A percentile compares a stretch with the other conserved stretches of the same genome.
Conservation (phyloP, 2,329 filamentous ascomycete genomes). For the Arthroderma uncinatum region DNA sequence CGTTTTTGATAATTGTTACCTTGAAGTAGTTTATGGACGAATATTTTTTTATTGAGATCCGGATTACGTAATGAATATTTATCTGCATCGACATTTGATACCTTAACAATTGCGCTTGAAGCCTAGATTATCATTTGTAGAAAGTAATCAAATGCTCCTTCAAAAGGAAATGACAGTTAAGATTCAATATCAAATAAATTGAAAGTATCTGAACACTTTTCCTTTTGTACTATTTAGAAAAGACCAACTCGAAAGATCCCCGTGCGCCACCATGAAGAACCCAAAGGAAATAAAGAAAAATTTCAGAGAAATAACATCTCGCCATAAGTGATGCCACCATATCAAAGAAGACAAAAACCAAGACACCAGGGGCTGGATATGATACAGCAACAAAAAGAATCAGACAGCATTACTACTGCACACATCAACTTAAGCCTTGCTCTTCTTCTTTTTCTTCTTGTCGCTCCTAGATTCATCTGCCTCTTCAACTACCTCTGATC, state of each 20-base stretch:
- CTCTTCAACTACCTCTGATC: slow-evolving; percentile 45
- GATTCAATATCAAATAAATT: not conserved
- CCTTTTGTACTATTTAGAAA: not conserved
- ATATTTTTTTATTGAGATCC: not conserved
- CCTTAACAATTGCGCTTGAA: no score
- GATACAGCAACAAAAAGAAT: slow-evolving; percentile 27
- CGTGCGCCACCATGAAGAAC: slow-evolving; percentile 10
- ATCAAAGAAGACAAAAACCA: slow-evolving; percentile 8
- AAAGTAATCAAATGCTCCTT: no score
- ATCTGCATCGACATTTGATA: no score
- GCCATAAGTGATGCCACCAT: slow-evolving; percentile 8
- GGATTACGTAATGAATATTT: not conserved
- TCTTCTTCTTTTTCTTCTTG: slow-evolving; percentile 52
- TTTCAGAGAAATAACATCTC: slow-evolving; percentile 8
- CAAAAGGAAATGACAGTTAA: no score
- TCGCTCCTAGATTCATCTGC: slow-evolving; percentile 41
- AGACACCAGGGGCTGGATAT: slow-evolving; percentile 20
- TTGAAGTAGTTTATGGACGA: not conserved
- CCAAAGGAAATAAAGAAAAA: not conserved
- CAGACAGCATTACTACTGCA: slow-evolving; percentile 16
- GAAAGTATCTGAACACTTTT: not conserved
- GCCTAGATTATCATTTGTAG: no score
- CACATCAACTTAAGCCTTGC: slow-evolving; percentile 38
- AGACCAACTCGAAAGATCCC: slow-evolving; percentile 6
- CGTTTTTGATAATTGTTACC: not conserved